Evolutionary conservation across 2,329 filamentous ascomycete species (phyloP).

Genomic region (Ascochyta clinopodiicola): DNA sequence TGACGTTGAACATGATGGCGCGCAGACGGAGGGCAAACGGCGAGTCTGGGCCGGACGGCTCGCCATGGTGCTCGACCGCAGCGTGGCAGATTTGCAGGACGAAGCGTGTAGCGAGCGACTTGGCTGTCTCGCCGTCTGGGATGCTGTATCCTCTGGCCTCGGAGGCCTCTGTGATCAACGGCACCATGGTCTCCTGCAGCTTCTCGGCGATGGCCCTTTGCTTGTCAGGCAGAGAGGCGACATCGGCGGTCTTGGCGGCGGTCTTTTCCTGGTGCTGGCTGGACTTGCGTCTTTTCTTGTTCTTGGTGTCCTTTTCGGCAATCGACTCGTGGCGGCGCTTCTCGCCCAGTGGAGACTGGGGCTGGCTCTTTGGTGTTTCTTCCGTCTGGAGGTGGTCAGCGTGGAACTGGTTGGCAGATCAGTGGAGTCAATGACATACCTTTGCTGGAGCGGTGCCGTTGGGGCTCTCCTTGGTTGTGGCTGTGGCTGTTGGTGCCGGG

Average conservation of each 20-base stretch:
- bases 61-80: conserved; percentile 62
- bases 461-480: conserved; percentile 24
- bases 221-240: conserved; percentile 62
- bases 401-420: not conserved
- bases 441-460: conserved; percentile 38
- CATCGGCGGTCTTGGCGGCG: conserved; percentile 23
- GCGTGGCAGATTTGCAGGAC: conserved; percentile 82
- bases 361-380: conserved; percentile 38
- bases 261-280: conserved; percentile 38
- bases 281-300: conserved; percentile 48
- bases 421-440: conserved; percentile 14
- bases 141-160: conserved; percentile 70
- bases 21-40: conserved; percentile 71
- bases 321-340: conserved; percentile 46
- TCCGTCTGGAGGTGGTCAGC: conserved; percentile 21
- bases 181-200: conserved; percentile 72
- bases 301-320: conserved; percentile 40
- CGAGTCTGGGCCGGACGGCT: conserved; percentile 51
- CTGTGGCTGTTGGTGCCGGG: conserved; percentile 12
- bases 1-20: conserved; percentile 83
- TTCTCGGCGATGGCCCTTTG: conserved; percentile 74
- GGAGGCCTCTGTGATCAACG: conserved; percentile 70
- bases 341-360: conserved; percentile 45
- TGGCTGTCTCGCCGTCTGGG: conserved; percentile 67
- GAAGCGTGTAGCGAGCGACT: conserved; percentile 71